These are phyloP conservation scores for Prunella vulgaris DNA, from an alignment of 257 asterid species.

Conservation along the genomic window DNA sequence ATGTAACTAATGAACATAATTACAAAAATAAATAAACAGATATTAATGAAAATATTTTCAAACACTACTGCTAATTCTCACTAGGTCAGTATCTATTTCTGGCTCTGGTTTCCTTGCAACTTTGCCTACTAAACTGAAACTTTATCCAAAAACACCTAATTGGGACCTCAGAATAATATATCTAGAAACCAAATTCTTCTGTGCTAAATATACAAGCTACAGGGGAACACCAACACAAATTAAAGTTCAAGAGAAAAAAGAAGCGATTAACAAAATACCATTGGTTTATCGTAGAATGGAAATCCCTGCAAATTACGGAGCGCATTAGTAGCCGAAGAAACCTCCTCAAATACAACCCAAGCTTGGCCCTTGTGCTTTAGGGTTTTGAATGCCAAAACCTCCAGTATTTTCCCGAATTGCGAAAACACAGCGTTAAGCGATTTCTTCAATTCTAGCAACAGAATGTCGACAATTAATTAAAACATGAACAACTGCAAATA, in stretches of 20 bases:
- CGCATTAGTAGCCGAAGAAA: constrained; percentile 73
- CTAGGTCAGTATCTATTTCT: not conserved
- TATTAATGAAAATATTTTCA: not conserved
- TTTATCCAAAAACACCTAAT: not conserved
- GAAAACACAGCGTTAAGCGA: constrained; percentile 92
- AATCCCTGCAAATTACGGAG: constrained; percentile 96
- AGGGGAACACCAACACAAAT: not conserved
- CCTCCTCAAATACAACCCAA: constrained; percentile 95
- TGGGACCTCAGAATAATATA: not conserved
- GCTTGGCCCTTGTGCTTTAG: constrained; percentile 99
- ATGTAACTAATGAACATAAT: not conserved
- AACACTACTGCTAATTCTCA: not conserved
- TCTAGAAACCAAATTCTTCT: not conserved
- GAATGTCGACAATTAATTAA: not conserved
- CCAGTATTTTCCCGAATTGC: constrained; percentile 89
- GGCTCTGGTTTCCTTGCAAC: not conserved
- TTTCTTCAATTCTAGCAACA: constrained; percentile 72
- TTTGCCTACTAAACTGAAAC: not conserved
- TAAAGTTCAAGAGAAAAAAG: not conserved
- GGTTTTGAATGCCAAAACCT: constrained; percentile 98
- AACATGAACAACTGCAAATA: not conserved
- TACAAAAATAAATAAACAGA: not conserved
- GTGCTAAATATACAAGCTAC: not conserved
- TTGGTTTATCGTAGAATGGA: constrained; percentile 91
- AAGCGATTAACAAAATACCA: constrained; percentile 36